phyloP scores from a whole-genome alignment of 78 protist genomes.

The Dictyostelium citrinum region DNA sequence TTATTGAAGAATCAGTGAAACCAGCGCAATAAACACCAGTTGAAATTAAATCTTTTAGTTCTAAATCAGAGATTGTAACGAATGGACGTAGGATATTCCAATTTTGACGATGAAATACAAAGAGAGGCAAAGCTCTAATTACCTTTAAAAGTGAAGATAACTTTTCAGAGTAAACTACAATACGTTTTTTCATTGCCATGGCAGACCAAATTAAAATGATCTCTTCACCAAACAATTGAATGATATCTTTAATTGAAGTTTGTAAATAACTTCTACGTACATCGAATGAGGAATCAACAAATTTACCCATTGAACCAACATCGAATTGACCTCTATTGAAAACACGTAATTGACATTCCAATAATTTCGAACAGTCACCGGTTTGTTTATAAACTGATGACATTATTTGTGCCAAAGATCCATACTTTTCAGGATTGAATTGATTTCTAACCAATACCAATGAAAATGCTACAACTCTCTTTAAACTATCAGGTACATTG shows the following conservation, averaged over 20 bases:
- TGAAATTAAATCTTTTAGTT: conserved; percentile 51
- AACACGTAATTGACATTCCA: conserved; percentile 70
- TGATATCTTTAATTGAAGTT: conserved; percentile 74
- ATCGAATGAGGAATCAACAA: conserved; percentile 46
- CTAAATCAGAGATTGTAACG: conserved; percentile 52
- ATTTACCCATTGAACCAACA: conserved; percentile 74
- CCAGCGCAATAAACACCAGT: conserved; percentile 79
- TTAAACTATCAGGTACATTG: conserved; percentile 15
- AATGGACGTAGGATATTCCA: conserved; percentile 80
- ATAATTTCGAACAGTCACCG: conserved; percentile 65
- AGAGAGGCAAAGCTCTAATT: conserved; percentile 75
- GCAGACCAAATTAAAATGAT: conserved; percentile 78
- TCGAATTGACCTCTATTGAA: conserved; percentile 72
- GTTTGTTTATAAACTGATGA: conserved; percentile 34
- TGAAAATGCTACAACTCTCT: conserved; percentile 44
- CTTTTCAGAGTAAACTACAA: conserved; percentile 65
- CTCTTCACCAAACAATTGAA: conserved; percentile 62
- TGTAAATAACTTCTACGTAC: conserved; percentile 60
- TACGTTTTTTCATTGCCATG: conserved; percentile 72
- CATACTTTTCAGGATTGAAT: conserved; percentile 82
- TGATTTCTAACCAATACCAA: conserved; percentile 50
- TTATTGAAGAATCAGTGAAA: conserved; percentile 76
- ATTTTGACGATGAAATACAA: conserved; percentile 82
- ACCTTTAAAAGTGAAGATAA: conserved; percentile 42
- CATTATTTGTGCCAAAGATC: conserved; percentile 65